Base-by-base conservation (phyloP, 306 rosid species). In the Lathyrus sativus region DNA sequence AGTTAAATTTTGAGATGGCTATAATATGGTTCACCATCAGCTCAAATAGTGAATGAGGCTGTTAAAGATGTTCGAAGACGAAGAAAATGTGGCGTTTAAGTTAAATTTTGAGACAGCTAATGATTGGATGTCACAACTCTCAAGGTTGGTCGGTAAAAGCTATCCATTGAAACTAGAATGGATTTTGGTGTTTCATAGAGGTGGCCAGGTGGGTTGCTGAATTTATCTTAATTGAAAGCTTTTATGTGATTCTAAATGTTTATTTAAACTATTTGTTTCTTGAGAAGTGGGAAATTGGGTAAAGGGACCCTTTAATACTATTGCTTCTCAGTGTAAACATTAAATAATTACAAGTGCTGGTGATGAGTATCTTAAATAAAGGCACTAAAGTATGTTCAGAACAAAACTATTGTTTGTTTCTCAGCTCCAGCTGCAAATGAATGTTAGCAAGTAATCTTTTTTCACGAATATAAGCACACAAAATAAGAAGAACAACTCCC, bases 1-100 rank as follows among this genome's bases (percentile, higher is more conserved):
- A 66, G 33, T 56, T 31, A 48, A 64, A 67, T 35, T 7, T 35
- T 67, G 53, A 33, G 67, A 66, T n/a, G 45, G 67, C 41, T 44
- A 10, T 26, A 26, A 26, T 26, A 26, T 26, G 29, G 39, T 35
- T 35, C 39, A 6, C 4, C 56, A 56, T 74, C 37, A 55, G 72
- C 48, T 42, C 50, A 24, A 67, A 48, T 48, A 58, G 62, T 10
- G 22, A 66, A 56, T 44, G 11, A 45, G 43, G 33, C 51, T 26
- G 54, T 57, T n/a, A 19, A 74, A 45, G 6, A 65, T 74, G 51
- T 66, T 66, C 5, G 37, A 74, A 22, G 53, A 46, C 11, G 8
- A 57, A 8, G 38, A 67, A 67, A 74, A 28, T 38, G 63, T 24
- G 28, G 45, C 7, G 46, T 65, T 46, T 18, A 44, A 66, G 33